Evolutionary conservation across 305 asterid genomes (phyloP), one percentile per base, ranked within the genome.

Genomic region (Andrographis paniculata): DNA sequence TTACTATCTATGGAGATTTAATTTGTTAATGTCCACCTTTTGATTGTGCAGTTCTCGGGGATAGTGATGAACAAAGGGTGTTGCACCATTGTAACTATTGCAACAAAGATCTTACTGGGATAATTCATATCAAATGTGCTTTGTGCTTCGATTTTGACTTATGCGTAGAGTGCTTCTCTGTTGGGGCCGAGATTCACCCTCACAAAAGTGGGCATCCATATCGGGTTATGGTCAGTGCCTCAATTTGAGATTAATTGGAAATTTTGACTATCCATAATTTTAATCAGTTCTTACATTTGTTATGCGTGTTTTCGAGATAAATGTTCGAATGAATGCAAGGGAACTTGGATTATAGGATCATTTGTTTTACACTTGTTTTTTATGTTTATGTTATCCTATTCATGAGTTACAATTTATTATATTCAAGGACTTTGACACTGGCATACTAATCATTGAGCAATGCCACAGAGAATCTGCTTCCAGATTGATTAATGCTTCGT

Each of bases 111-210:
- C 68, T 83, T 45, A 59, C 84, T 0, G 91, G 94, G 69, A 68
- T 70, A 61, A 67, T 69, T 57, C 91, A 84, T 58, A 83, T 83
- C 49, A 83, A 83, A 61, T 83, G 94, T 70, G 87, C 74, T 44
- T 72, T 75, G 17, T 83, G 87, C 57, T 76, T 80, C 15, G 91
- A 83, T 68, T 83, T 83, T 60, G 94, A 83, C 72, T 65, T 83
- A 42, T 83, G 94, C 71, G 60, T 83, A 30, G 94, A 83, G 55
- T 83, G 94, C 63, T 83, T 83, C 75, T 83, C 94, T 35, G 91
- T 83, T 8, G 94, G 94, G 50, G 87, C 76, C 5, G 94, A 83
- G 78, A 82, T 83, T 62, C 62, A 74, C 53, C 87, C 91, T 20
- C 94, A 83, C 67, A 75, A 79, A 67, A 75, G 84, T 70, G 59